These are phyloP conservation scores for Crucihimalaya himalaica DNA, from an alignment of 345 rosid genomes.

Conservation along the genomic window DNA sequence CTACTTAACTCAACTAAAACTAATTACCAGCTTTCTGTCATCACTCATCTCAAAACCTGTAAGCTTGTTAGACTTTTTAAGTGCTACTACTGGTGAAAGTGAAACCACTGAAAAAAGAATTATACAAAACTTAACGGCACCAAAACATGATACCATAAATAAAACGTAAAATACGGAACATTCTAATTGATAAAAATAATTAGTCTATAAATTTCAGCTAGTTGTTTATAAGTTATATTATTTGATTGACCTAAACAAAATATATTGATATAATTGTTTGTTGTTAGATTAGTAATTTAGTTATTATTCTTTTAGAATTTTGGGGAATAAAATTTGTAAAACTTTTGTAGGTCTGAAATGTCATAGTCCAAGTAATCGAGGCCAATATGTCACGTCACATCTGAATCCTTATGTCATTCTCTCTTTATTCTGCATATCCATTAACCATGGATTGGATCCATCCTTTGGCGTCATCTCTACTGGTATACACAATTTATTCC, in stretches of 20 bases:
- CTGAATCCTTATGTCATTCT: conserved; percentile 47
- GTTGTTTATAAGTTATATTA: neutral
- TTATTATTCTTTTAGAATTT: neutral
- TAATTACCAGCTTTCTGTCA: conserved; percentile 12
- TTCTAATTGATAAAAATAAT: neutral
- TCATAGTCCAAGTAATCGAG: conserved; percentile 40
- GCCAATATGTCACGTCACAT: conserved; percentile 48
- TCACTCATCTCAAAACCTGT: conserved; percentile 33
- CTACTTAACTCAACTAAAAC: neutral
- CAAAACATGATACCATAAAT: neutral
- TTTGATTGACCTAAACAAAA: neutral
- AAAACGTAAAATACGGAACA: conserved; percentile 16
- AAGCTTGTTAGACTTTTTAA: conserved; percentile 22
- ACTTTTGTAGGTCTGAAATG: conserved; percentile 34
- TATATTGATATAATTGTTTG: neutral
- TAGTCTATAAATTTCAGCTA: neutral
- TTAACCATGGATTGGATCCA: conserved; percentile 42
- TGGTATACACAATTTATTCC: conserved; percentile 28
- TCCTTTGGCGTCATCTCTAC: conserved; percentile 32
- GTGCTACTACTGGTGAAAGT: conserved; percentile 13
- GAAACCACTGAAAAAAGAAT: conserved; percentile 9
- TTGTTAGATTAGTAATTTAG: neutral
- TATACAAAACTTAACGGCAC: conserved; percentile 4
- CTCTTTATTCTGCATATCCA: conserved; percentile 42
- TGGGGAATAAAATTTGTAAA: conserved; percentile 6